phyloP scores from a whole-genome alignment of 495 filamentous ascomycete genomes.

The Collariella sp. region DNA sequence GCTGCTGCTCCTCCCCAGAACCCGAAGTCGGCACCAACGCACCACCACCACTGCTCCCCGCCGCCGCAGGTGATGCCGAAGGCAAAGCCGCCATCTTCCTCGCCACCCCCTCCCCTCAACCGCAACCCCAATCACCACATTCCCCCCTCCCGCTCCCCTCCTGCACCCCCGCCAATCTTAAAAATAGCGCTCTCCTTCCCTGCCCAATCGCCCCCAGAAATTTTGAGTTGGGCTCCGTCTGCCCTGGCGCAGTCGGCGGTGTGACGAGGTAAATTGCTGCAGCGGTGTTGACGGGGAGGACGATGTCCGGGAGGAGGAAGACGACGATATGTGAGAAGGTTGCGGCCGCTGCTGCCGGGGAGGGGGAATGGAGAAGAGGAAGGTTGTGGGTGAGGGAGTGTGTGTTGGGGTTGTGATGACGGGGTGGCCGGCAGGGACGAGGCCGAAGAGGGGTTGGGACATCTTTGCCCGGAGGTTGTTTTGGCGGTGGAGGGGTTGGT shows the following conservation, averaged over 20 bases:
- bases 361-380: conserved; percentile 39
- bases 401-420: conserved; percentile 37
- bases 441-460: conserved; percentile 37
- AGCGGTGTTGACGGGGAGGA: conserved; percentile 64
- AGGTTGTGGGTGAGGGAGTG: conserved; percentile 30
- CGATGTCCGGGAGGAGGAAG: conserved; percentile 75
- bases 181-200: conserved; percentile 89
- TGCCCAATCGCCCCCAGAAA: conserved; percentile 83
- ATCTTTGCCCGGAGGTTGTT: conserved; percentile 8
- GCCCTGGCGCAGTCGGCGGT: conserved; percentile 18
- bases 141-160: conserved; percentile 10
- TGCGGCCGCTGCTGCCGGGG: conserved; percentile 10
- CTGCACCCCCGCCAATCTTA: conserved; percentile 51
- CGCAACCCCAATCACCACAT: conserved; percentile 67
- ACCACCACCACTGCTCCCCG: conserved; percentile 15
- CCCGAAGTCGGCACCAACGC: conserved; percentile 12
- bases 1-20: conserved; percentile 12
- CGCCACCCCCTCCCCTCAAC: conserved; percentile 69
- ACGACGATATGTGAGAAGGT: conserved; percentile 73
- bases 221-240: conserved; percentile 47
- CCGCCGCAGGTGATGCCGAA: conserved; percentile 22
- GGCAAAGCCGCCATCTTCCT: conserved; percentile 55
- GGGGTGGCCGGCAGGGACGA: conserved; percentile 44
- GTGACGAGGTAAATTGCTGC: conserved; percentile 79
- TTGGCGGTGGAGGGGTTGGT: neutral